Base-by-base conservation (phyloP, 768 basidiomycete genomes). In the Pisolithus marmoratus region DNA sequence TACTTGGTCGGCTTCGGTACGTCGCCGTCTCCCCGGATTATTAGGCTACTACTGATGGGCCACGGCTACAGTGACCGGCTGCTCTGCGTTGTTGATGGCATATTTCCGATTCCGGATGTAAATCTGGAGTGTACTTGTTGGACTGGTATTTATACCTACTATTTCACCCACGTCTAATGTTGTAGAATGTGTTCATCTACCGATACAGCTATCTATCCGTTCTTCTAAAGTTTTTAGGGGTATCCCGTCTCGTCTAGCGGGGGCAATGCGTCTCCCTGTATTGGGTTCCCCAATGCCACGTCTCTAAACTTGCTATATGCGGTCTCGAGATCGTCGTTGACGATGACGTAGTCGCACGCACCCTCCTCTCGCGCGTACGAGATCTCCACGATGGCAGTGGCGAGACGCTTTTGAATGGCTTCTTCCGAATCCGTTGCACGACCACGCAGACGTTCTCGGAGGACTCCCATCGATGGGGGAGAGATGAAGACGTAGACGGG, bases 401-500 rank as follows among this genome's bases (percentile, higher is more conserved):
- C 76, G 3, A 98, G 79, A 3, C 95, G 83, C 56, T 83, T 85
- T 53, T 81, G 72, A 14, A 94, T 76, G 8, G 85, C 80, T 0
- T 76, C 78, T 19, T 85, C 84, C 12, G 81, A 77, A 65, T 97
- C 94, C 11, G 94, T 96, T 1, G 90, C 94, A 4, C 94, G 85
- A 0, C 82, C 76, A 23, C 77, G 76, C 5, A 98, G 77, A 41
- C 95, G 86, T 4, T 70, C 55, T 23, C 83, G 81, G 36, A 98
- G 83, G 9, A 72, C 73, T n/a, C 76, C 34, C 67, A 95, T 71
- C 14, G 85, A 81, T 0, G 95, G 95, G 0, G 95, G 95, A 1
- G 91, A 84, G 66, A 98, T 81, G 72, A 98, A 98, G 56, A 94
- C 78, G 68, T 86, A 96, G 56, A 96, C 77, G 15, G 94, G 90